Evolutionary conservation across 1,284 basidiomycete species (phyloP), one percentile per base, ranked within the genome.

Genomic region (Melampsora larici-populina): DNA sequence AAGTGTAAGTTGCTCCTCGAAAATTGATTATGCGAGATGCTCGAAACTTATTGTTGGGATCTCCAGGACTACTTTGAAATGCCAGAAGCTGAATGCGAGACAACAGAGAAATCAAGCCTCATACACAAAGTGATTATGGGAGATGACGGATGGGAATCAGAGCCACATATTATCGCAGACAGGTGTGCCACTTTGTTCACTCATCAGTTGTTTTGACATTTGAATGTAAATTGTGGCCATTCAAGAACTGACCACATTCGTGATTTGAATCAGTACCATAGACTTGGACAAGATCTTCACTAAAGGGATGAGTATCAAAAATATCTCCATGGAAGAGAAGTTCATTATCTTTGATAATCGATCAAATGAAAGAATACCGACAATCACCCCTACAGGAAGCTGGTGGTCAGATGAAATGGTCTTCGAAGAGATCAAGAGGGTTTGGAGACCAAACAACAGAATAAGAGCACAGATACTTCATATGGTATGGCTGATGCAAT

Each of bases 361-460:
- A 24, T 58, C 55, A 13, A 58, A 29, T 13, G 7, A n/a, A n/a
- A n/a, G n/a, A 58, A 58, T 58, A n/a, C 7, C 18, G 4, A 24
- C 7, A 29, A 24, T 58, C 1, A n/a, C 5, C 9, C 55, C 55
- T 24, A 18, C 55, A 24, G 55, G 55, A 58, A 58, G 55, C 55
- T 58, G 55, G 55, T 58, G 55, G 55, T 58, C 55, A n/a, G 55
- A 58, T 58, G 55, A 58, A 58, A 29, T 29, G 55, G 55, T 58
- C 5, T 58, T 58, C 26, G 55, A 58, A 58, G 55, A 58, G 55
- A 58, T 58, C 55, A 58, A 18, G 26, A 58, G 26, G n/a, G 7
- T 58, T 58, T 58, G 55, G 55, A 58, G 26, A 58, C 55, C 55
- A 58, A 58, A 58, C 55, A 58, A 58, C 7, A n/a, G 55, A 58